These are phyloP conservation scores for Cardamine chenopodiifolia DNA, from an alignment of 345 rosid species.

Conservation along the genomic window DNA sequence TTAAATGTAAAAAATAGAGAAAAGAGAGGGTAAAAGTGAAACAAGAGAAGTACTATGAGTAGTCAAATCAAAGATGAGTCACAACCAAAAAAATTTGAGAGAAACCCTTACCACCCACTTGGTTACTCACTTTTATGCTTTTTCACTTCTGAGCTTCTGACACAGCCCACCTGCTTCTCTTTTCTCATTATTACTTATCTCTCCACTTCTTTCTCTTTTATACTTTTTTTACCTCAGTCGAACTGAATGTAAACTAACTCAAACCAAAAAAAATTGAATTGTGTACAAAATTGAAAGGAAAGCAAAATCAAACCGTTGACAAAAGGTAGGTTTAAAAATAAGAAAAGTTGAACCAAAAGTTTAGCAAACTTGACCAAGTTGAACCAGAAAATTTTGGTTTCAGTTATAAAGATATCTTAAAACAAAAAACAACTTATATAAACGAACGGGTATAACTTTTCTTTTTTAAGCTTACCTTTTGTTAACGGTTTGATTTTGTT, in stretches of 20 bases:
- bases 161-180: slow-evolving; percentile 44
- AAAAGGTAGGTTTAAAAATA: background rate
- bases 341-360: background rate
- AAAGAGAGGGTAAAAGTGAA: slow-evolving; percentile 25
- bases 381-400: background rate
- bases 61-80: slow-evolving; percentile 42
- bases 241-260: background rate
- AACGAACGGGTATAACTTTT: too few species aligned
- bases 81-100: slow-evolving; percentile 3
- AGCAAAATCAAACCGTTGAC: slow-evolving; percentile 16
- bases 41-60: slow-evolving; percentile 34
- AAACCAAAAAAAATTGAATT: background rate
- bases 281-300: slow-evolving; percentile 10
- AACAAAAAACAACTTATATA: background rate
- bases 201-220: background rate
- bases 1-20: background rate
- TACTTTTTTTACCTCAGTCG: background rate
- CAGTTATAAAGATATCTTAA: background rate
- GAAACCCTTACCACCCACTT: slow-evolving; percentile 47
- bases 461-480: too few species aligned
- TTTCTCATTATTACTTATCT: slow-evolving; percentile 36
- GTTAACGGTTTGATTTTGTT: too few species aligned
- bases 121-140: slow-evolving; percentile 44
- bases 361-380: background rate
- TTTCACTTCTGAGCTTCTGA: slow-evolving; percentile 32